Conservation (phyloP, 805 yeast genomes). For the Millerozyma acaciae region DNA sequence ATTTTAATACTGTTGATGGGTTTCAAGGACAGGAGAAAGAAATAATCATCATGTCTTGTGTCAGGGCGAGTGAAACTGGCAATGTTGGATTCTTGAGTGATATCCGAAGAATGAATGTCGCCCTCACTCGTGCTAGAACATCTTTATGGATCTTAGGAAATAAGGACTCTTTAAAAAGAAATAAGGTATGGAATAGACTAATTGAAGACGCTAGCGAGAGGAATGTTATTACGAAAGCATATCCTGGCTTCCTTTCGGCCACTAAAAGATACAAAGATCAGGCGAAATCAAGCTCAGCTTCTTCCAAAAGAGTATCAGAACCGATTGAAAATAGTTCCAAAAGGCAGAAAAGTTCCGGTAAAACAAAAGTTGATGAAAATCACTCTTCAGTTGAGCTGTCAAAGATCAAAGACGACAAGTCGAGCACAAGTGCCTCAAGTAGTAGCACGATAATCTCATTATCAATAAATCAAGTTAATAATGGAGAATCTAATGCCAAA, state of each 20-base stretch:
- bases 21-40: conserved; percentile 92
- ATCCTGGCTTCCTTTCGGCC: conserved; percentile 38
- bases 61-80: conserved; percentile 69
- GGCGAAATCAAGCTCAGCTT: not conserved
- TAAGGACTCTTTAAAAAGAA: conserved; percentile 55
- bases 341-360: no score
- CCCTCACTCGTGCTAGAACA: conserved; percentile 87
- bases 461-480: no score
- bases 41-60: conserved; percentile 90
- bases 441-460: no score
- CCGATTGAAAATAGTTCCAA: no score
- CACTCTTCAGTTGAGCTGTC: no score
- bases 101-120: conserved; percentile 94
- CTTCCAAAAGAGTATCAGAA: not conserved
- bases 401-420: no score
- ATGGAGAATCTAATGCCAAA: no score
- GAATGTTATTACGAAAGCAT: conserved; percentile 26
- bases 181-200: conserved; percentile 70
- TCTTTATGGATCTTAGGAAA: conserved; percentile 93
- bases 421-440: no score
- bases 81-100: conserved; percentile 88
- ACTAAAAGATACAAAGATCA: conserved; percentile 4
- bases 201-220: conserved; percentile 62
- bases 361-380: no score
- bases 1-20: conserved; percentile 95